Evolutionary conservation across 257 asterid species (phyloP).

Genomic region (Verbascum thapsus): DNA sequence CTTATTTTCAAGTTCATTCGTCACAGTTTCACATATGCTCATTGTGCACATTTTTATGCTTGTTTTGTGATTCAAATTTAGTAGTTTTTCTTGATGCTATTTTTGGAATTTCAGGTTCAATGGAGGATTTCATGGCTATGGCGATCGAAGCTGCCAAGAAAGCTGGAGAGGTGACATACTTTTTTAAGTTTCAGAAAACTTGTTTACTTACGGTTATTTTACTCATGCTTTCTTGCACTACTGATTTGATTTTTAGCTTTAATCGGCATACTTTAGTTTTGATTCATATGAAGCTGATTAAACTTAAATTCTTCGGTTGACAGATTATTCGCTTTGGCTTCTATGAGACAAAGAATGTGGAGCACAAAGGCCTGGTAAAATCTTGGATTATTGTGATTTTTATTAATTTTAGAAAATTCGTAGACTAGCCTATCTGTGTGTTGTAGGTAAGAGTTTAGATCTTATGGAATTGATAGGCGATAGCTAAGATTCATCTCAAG

Average conservation of each 20-base stretch:
- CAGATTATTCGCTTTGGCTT: constrained; percentile 75
- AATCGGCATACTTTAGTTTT: constrained; percentile 18
- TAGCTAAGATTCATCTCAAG: not conserved
- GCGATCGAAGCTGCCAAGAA: constrained; percentile 72
- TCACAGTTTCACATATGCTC: not conserved
- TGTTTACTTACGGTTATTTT: not conserved
- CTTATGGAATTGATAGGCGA: not conserved
- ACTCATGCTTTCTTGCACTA: constrained; percentile 4
- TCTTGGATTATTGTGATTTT: constrained; percentile 3
- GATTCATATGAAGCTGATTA: constrained; percentile 18
- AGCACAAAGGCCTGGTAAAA: constrained; percentile 81
- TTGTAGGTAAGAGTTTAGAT: constrained; percentile 1
- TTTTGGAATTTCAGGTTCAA: constrained; percentile 41
- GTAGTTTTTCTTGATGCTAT: constrained; percentile 29
- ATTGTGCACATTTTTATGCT: constrained; percentile 6
- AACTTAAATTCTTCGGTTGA: constrained; percentile 21
- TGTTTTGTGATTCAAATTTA: not conserved
- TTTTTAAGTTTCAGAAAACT: not conserved
- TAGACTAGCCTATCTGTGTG: not conserved
- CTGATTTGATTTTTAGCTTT: not conserved
- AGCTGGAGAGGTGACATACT: constrained; percentile 68
- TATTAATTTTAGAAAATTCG: constrained; percentile 9
- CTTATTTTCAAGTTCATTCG: not conserved
- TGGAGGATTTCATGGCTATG: constrained; percentile 55
- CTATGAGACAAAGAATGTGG: constrained; percentile 65